phyloP scores from a whole-genome alignment of 495 filamentous ascomycete species.

The Podospora sp. region DNA sequence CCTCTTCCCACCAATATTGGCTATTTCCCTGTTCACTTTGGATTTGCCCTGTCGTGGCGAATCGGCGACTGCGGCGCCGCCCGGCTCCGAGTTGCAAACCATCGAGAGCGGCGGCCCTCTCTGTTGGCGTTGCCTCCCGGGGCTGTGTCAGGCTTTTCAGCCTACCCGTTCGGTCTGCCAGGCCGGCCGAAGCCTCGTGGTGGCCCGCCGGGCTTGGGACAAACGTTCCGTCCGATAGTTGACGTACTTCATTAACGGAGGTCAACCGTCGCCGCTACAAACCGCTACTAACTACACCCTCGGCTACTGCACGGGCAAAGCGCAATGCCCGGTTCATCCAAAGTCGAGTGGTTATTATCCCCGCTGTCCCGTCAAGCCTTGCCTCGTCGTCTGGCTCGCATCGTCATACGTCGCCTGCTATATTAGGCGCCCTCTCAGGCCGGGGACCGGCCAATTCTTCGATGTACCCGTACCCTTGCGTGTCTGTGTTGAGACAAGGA shows the following conservation, averaged over 20 bases:
- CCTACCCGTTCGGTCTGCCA: neutral
- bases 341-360: slow-evolving; percentile 6
- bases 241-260: no score
- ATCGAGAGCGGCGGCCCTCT: neutral
- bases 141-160: neutral
- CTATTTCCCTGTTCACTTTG: neutral
- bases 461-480: slow-evolving; percentile 7
- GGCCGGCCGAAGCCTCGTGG: neutral
- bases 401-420: slow-evolving; percentile 16
- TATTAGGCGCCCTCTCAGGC: slow-evolving; percentile 13
- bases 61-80: neutral
- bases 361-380: slow-evolving; percentile 3
- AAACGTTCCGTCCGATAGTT: no score
- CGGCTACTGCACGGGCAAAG: neutral
- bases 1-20: neutral
- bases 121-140: neutral
- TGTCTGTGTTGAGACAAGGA: neutral
- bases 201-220: neutral
- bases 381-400: neutral
- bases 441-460: slow-evolving; percentile 3
- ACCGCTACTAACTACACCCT: slow-evolving; percentile 1
- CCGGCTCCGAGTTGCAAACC: neutral
- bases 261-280: neutral
- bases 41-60: neutral
- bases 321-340: neutral